A percentile compares a stretch with the other conserved stretches of the same genome.
phyloP scores from a whole-genome alignment of 1,284 basidiomycete genomes.

The Malassezia sp. region DNA sequence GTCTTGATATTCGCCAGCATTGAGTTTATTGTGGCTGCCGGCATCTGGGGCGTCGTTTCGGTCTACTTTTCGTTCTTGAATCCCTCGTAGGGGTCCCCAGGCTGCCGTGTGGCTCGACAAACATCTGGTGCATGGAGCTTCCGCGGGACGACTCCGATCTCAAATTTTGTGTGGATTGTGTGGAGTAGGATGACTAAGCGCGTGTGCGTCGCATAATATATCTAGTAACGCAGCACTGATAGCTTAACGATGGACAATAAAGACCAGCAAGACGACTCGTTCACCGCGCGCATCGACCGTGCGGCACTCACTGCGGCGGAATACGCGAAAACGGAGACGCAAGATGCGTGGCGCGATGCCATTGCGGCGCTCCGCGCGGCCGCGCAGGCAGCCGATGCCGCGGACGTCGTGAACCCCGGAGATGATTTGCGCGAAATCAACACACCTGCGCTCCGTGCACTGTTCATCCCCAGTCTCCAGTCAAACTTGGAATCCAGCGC shows the following conservation, averaged over 20 bases:
- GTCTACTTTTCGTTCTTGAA: slow-evolving; percentile 24
- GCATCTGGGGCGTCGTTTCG: slow-evolving; percentile 32
- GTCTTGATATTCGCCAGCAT: slow-evolving; percentile 32
- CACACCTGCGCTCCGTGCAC: slow-evolving; percentile 28
- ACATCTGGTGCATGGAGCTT: too few species aligned
- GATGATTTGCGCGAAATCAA: slow-evolving; percentile 33
- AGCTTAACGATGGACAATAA: too few species aligned
- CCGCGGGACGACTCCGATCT: too few species aligned
- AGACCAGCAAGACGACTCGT: too few species aligned
- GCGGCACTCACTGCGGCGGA: slow-evolving; percentile 2
- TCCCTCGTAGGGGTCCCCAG: too few species aligned
- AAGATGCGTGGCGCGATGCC: not conserved
- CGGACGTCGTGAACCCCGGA: slow-evolving; percentile 20
- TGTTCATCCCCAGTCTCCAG: slow-evolving; percentile 27
- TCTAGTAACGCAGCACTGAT: too few species aligned
- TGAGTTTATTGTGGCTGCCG: slow-evolving; percentile 36
- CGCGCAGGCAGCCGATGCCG: slow-evolving; percentile 23
- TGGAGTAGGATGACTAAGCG: too few species aligned
- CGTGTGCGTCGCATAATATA: too few species aligned
- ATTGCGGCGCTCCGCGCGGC: slow-evolving; percentile 12
- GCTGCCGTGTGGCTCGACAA: too few species aligned
- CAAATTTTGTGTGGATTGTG: too few species aligned
- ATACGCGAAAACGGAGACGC: not conserved
- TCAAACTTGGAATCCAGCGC: slow-evolving; percentile 18
- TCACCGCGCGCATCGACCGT: not conserved